Percentiles rank a stretch among this genome's conserved stretches.
These are phyloP conservation scores for Kwoniella newhampshirensis DNA, from an alignment of 768 basidiomycete genomes.

Conservation along the genomic window DNA sequence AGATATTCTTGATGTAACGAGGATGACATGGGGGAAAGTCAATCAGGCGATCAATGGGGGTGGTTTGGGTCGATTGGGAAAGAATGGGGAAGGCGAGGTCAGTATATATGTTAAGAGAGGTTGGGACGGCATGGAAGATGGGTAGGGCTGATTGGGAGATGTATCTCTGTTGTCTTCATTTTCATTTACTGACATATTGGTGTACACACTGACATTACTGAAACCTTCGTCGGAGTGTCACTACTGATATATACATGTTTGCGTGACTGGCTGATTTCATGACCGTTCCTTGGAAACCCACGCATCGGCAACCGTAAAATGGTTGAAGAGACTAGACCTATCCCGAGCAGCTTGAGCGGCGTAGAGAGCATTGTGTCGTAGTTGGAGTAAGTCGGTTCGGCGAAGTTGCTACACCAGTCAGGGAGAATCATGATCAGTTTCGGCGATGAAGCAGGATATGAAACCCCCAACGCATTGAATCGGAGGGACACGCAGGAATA, in stretches of 20 bases:
- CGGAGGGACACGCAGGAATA: too few species aligned
- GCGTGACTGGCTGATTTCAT: too few species aligned
- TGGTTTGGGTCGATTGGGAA: conserved; percentile 4
- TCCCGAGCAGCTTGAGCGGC: conserved; percentile 9
- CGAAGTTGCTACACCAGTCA: conserved; percentile 11
- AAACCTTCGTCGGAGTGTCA: too few species aligned
- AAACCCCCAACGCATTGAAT: not conserved
- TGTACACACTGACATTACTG: not conserved
- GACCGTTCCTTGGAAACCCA: conserved; percentile 4
- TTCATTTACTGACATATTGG: not conserved
- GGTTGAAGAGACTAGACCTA: conserved; percentile 8
- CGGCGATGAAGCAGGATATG: not conserved
- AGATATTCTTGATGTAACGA: conserved; percentile 41
- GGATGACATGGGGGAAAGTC: conserved; percentile 20
- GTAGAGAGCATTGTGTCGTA: conserved; percentile 13
- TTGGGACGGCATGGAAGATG: conserved; percentile 37
- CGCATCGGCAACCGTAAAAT: conserved; percentile 10
- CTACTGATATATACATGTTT: too few species aligned
- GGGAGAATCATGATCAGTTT: not conserved
- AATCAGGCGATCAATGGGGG: conserved; percentile 11
- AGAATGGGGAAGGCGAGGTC: conserved; percentile 25
- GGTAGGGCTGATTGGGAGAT: conserved; percentile 4
- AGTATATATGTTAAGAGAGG: conserved; percentile 27
- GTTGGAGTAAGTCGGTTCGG: conserved; percentile 6
- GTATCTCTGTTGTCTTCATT: not conserved